Conservation (phyloP, 805 yeast genomes). For the Yarrowia phangngaensis region DNA sequence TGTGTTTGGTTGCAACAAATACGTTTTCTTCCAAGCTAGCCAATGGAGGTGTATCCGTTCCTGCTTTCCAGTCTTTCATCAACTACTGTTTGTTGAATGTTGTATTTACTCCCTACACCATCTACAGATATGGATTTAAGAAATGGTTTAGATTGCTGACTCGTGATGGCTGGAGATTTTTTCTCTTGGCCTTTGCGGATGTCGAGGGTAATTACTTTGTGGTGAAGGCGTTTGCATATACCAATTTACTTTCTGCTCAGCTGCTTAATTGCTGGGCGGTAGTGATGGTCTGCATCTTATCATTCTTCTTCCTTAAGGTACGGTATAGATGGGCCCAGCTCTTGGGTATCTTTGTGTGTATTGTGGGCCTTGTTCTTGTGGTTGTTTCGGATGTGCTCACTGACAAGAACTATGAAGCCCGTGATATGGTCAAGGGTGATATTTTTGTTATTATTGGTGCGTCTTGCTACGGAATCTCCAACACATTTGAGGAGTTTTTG, state of each 20-base stretch:
- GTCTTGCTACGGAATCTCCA: constrained; percentile 46
- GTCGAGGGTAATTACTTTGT: constrained; percentile 49
- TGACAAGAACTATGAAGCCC: constrained; percentile 43
- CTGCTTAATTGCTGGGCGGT: constrained; percentile 47
- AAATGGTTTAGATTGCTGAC: constrained; percentile 37
- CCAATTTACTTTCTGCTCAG: constrained; percentile 45
- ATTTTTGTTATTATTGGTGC: constrained; percentile 46
- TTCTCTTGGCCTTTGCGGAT: constrained; percentile 45
- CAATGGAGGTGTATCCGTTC: constrained; percentile 42
- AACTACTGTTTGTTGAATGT: constrained; percentile 42
- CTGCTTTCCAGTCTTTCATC: constrained; percentile 46
- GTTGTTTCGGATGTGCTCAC: constrained; percentile 43
- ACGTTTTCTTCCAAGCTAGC: constrained; percentile 44
- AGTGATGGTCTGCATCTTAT: constrained; percentile 44
- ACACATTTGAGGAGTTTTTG: constrained; percentile 45
- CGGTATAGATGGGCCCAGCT: constrained; percentile 48
- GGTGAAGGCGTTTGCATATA: constrained; percentile 45
- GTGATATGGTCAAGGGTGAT: constrained; percentile 45
- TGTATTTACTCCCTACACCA: constrained; percentile 42
- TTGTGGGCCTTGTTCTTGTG: constrained; percentile 45
- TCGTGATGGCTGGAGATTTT: constrained; percentile 45
- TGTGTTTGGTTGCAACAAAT: constrained; percentile 45
- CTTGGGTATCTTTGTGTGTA: constrained; percentile 42
- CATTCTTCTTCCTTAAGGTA: constrained; percentile 44
- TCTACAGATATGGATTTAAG: constrained; percentile 42